Evolutionary conservation across 139 green algal genomes (phyloP).

Genomic region (Tetradesmus lagerheimii): DNA sequence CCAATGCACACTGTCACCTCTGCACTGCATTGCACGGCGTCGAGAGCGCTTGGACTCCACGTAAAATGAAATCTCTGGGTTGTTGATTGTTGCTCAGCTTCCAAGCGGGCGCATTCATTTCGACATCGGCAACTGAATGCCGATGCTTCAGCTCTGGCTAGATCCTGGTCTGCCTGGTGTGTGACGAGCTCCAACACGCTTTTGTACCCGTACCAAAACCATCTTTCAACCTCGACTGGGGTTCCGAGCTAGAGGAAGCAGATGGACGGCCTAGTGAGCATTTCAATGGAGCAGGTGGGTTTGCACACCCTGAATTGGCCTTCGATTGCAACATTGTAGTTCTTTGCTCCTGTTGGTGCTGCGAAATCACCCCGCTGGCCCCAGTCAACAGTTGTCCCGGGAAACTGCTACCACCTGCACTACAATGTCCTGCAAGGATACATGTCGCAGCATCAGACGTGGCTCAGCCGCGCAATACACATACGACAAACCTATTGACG

Average conservation of each 20-base stretch:
- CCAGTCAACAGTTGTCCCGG: neutral
- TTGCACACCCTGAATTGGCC: neutral
- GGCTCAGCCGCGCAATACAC: neutral
- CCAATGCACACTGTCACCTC: neutral
- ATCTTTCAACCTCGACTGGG: neutral
- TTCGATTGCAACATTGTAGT: too few relatives aligned
- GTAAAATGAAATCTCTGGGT: too few relatives aligned
- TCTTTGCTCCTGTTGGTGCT: neutral
- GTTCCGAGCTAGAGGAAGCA: neutral
- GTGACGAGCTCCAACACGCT: neutral
- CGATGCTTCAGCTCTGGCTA: neutral
- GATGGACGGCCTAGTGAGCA: neutral
- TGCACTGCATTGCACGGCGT: neutral
- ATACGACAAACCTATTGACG: neutral
- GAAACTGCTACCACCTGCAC: neutral
- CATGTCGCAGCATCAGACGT: neutral
- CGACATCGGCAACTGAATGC: neutral
- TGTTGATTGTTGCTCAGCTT: too few relatives aligned
- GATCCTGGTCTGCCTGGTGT: neutral
- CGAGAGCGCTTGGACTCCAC: too few relatives aligned
- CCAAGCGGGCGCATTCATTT: too few relatives aligned
- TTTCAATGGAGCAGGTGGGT: neutral
- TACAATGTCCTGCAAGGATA: neutral
- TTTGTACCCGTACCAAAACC: neutral
- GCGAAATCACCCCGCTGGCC: neutral